Conservation (phyloP, 768 basidiomycete genomes). For the Rhizopogon sp. region DNA sequence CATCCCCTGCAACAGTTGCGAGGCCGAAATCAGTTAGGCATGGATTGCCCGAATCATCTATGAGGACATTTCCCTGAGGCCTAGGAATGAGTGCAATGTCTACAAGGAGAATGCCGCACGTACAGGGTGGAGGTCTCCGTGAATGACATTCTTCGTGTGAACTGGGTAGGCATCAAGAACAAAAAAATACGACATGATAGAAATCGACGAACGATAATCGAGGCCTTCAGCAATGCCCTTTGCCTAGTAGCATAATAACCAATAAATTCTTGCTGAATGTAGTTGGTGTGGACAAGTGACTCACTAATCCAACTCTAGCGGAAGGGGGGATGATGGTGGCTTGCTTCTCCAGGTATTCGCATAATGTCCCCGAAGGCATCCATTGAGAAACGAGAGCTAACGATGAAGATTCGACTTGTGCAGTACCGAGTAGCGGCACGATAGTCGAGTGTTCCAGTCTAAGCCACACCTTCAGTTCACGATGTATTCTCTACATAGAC, state of each 20-base stretch:
- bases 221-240: conserved; percentile 11
- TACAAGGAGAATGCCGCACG: background rate
- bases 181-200: background rate
- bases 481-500: conserved; percentile 9
- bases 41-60: conserved; percentile 20
- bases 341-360: background rate
- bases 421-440: conserved; percentile 13
- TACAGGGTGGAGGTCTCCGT: conserved; percentile 13
- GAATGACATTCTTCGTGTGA: conserved; percentile 9
- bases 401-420: background rate
- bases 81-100: background rate
- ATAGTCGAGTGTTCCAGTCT: conserved; percentile 13
- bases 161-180: conserved; percentile 3
- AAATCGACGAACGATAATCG: conserved; percentile 4
- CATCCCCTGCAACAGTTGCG: conserved; percentile 31
- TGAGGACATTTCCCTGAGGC: conserved; percentile 14
- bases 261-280: background rate
- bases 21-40: conserved; percentile 42
- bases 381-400: background rate
- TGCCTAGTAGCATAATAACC: background rate
- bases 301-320: background rate
- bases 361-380: background rate
- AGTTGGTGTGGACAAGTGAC: background rate
- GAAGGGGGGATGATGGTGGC: background rate
- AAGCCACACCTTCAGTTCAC: conserved; percentile 18